Conservation (phyloP, 225 moss, liverwort and hornwort species). For the Polytrichum commune region DNA sequence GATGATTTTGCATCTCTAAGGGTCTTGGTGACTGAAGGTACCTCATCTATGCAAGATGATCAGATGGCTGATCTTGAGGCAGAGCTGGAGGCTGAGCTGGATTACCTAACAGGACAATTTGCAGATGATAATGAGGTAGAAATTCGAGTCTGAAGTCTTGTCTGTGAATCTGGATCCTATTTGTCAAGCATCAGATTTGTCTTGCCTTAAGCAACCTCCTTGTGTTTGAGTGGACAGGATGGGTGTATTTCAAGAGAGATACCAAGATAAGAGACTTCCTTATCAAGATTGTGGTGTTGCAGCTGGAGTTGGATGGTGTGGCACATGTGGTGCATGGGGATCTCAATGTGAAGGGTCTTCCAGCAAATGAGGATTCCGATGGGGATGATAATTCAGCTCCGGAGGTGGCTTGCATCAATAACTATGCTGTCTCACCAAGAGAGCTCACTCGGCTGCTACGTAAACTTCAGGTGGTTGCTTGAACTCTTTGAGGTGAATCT, state of each 20-base stretch:
- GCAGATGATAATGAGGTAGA: constrained; percentile 47
- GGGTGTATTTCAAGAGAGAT: neutral
- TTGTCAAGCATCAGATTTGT: neutral
- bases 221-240: no score
- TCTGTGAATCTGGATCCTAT: neutral
- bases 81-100: constrained; percentile 55
- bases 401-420: constrained; percentile 22
- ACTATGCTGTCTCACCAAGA: constrained; percentile 45
- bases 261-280: neutral
- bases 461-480: constrained; percentile 27
- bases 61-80: constrained; percentile 69
- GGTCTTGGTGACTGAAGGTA: constrained; percentile 2
- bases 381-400: constrained; percentile 53
- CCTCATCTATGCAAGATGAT: constrained; percentile 17
- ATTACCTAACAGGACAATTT: constrained; percentile 41
- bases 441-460: constrained; percentile 49
- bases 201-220: no score
- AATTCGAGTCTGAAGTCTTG: neutral
- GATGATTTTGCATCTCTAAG: neutral
- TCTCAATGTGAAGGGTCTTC: constrained; percentile 44
- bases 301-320: constrained; percentile 57
- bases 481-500: neutral
- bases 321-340: constrained; percentile 51
- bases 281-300: constrained; percentile 6
- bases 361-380: constrained; percentile 46